Percentiles rank a stretch among this genome's conserved stretches.
These are phyloP conservation scores for Pichia californica DNA, from an alignment of 805 yeast species.

Conservation along the genomic window DNA sequence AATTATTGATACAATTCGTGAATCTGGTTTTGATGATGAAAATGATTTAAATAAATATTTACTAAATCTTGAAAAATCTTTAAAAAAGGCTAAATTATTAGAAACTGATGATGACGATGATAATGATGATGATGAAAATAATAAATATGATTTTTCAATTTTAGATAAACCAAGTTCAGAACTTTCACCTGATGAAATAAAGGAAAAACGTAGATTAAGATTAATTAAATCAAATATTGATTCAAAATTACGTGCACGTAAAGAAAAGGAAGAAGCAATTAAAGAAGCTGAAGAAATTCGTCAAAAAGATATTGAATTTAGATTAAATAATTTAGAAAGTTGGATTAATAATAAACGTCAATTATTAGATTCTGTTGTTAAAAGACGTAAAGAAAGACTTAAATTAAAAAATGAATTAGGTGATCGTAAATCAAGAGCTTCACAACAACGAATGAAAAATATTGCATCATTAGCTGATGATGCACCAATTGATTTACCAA, in stretches of 20 bases:
- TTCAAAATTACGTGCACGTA: constrained; percentile 76
- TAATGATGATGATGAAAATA: constrained; percentile 31
- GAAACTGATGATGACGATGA: constrained; percentile 49
- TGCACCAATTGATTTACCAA: constrained; percentile 17
- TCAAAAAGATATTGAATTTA: constrained; percentile 67
- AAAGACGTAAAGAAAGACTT: constrained; percentile 56
- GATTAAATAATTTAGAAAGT: constrained; percentile 61
- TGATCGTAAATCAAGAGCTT: constrained; percentile 85
- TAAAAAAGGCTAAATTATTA: constrained; percentile 52
- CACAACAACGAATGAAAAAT: constrained; percentile 87
- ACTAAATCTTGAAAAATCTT: constrained; percentile 55
- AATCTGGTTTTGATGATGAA: constrained; percentile 75
- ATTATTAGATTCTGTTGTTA: constrained; percentile 53
- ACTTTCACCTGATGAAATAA: constrained; percentile 68
- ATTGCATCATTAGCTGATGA: constrained; percentile 84
- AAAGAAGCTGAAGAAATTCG: constrained; percentile 54
- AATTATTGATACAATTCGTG: constrained; percentile 47
- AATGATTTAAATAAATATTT: constrained; percentile 65
- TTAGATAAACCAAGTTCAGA: constrained; percentile 82
- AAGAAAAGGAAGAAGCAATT: constrained; percentile 65
- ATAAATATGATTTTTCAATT: constrained; percentile 60
- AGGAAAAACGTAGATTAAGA: constrained; percentile 80
- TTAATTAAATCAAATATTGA: constrained; percentile 82
- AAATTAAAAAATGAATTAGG: constrained; percentile 70
- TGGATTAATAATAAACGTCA: constrained; percentile 75